phyloP scores from a whole-genome alignment of 2,329 filamentous ascomycete species.

The Aphanoascus verrucosus region DNA sequence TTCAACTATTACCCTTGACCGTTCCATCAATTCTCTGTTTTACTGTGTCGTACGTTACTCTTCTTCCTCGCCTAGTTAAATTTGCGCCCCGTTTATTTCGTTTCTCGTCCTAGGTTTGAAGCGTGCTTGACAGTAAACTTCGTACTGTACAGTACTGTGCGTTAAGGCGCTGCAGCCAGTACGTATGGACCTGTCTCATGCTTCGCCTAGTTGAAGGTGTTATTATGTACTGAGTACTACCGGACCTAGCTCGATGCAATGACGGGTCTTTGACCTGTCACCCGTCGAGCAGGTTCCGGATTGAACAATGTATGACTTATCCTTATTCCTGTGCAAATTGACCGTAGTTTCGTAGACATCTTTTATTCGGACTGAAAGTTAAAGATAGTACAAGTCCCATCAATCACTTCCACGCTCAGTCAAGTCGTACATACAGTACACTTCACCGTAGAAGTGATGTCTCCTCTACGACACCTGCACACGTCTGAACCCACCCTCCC shows the following conservation, averaged over 20 bases:
- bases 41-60: background rate
- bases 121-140: background rate
- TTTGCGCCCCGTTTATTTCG: background rate
- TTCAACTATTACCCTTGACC: background rate
- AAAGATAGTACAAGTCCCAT: conserved; percentile 2
- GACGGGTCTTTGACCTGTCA: no score
- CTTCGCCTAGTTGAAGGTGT: no score
- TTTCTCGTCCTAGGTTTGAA: background rate
- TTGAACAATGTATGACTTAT: background rate
- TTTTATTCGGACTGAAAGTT: background rate
- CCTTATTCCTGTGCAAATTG: background rate
- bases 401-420: background rate
- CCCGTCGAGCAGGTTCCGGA: background rate
- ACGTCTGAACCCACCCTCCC: conserved; percentile 49
- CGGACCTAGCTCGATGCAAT: no score
- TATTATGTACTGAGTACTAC: no score
- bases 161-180: no score
- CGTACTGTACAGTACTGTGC: no score
- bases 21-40: background rate
- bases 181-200: no score
- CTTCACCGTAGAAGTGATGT: background rate
- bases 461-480: conserved; percentile 19
- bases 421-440: background rate
- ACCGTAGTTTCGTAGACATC: background rate
- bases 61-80: background rate